Conservation (phyloP, 345 rosid genomes). For the Lumnitzera littorea region DNA sequence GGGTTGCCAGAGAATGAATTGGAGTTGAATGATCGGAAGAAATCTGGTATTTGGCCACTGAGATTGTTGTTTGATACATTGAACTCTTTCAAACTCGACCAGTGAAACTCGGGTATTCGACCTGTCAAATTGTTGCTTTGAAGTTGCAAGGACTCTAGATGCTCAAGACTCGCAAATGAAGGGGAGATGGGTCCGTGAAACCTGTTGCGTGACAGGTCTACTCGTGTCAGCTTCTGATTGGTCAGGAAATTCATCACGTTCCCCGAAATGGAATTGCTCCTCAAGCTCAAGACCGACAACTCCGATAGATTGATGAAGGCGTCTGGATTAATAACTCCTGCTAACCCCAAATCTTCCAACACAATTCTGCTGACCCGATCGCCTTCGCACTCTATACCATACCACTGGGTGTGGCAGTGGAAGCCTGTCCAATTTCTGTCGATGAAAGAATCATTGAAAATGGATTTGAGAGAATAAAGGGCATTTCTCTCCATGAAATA, state of each 20-base stretch:
- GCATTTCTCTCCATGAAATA: conserved; percentile 24
- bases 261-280: conserved; percentile 33
- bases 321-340: conserved; percentile 12
- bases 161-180: conserved; percentile 18
- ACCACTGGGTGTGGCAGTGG: conserved; percentile 31
- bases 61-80: conserved; percentile 45
- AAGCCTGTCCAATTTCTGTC: conserved; percentile 40
- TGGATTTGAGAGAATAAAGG: conserved; percentile 27
- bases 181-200: conserved; percentile 22
- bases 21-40: conserved; percentile 18
- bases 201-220: conserved; percentile 36
- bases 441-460: conserved; percentile 26
- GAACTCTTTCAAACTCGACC: conserved; percentile 19
- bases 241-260: conserved; percentile 33
- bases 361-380: conserved; percentile 24
- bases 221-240: conserved; percentile 21
- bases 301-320: conserved; percentile 26
- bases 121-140: conserved; percentile 39
- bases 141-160: conserved; percentile 29
- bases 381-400: conserved; percentile 27
- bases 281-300: conserved; percentile 25
- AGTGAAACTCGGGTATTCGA: conserved; percentile 25
- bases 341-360: conserved; percentile 26
- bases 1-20: conserved; percentile 19
- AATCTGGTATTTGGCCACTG: conserved; percentile 26